These are phyloP conservation scores for Zelonia costaricensis DNA, from an alignment of 208 protist genomes.

Conservation along the genomic window DNA sequence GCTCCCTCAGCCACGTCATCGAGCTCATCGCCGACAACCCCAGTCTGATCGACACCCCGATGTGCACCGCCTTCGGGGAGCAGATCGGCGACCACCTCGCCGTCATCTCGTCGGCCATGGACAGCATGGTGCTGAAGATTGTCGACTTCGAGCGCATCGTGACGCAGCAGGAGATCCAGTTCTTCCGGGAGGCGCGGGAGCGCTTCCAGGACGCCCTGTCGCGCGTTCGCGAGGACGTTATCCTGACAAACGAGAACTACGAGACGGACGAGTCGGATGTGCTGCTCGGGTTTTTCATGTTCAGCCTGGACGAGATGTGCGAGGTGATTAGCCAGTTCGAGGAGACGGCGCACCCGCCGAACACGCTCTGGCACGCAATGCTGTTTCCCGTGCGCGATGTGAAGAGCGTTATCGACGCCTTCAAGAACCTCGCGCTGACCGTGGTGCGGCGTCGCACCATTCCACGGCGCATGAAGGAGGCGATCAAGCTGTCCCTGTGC, in stretches of 20 bases:
- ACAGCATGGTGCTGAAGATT: slow-evolving; percentile 92
- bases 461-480: slow-evolving; percentile 84
- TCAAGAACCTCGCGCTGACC: slow-evolving; percentile 49
- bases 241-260: slow-evolving; percentile 91
- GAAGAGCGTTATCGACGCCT: slow-evolving; percentile 62
- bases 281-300: slow-evolving; percentile 90
- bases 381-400: slow-evolving; percentile 59
- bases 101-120: slow-evolving; percentile 84
- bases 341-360: slow-evolving; percentile 46
- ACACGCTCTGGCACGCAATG: slow-evolving; percentile 49
- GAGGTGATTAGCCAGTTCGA: slow-evolving; percentile 80
- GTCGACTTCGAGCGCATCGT: slow-evolving; percentile 76
- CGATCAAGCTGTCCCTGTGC: slow-evolving; percentile 90
- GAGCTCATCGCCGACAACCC: slow-evolving; percentile 77
- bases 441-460: slow-evolving; percentile 61
- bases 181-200: slow-evolving; percentile 77
- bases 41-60: slow-evolving; percentile 70
- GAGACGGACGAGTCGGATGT: slow-evolving; percentile 90
- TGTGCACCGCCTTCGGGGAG: slow-evolving; percentile 72
- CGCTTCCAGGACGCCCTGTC: slow-evolving; percentile 87
- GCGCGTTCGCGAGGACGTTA: slow-evolving; percentile 83
- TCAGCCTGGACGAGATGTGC: slow-evolving; percentile 88
- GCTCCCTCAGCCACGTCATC: slow-evolving; percentile 78
- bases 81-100: slow-evolving; percentile 77
- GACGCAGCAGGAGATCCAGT: slow-evolving; percentile 62